phyloP scores from a whole-genome alignment of 1,284 basidiomycete genomes.

The Melampsora medusae region DNA sequence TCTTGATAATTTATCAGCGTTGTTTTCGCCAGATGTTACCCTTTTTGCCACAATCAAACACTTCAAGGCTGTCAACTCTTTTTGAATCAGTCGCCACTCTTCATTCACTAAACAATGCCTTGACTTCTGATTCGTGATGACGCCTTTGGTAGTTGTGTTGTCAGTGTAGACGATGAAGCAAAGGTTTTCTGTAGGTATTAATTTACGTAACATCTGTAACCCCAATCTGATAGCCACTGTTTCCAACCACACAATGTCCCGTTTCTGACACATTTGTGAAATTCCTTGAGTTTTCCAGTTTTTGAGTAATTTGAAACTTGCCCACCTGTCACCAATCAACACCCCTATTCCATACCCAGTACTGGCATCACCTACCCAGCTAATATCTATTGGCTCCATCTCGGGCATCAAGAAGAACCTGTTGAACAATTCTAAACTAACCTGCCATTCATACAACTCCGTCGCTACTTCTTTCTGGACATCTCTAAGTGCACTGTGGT shows the following conservation, averaged over 20 bases:
- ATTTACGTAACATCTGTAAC: background rate
- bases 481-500: background rate
- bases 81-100: constrained; percentile 8
- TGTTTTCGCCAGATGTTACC: constrained; percentile 1
- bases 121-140: constrained; percentile 10
- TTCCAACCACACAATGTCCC: background rate
- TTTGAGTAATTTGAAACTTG: background rate
- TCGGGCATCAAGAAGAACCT: background rate
- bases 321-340: background rate
- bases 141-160: background rate
- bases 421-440: background rate
- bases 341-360: background rate
- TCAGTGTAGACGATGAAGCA: too few relatives aligned
- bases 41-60: background rate
- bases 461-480: background rate
- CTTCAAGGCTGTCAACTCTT: background rate
- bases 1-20: background rate
- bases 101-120: background rate
- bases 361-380: constrained; percentile 4
- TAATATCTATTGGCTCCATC: background rate
- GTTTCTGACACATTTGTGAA: too few relatives aligned
- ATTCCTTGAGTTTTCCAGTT: background rate
- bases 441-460: background rate
- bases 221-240: background rate
- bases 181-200: too few relatives aligned